Conservation (phyloP, 805 yeast genomes). For the Starmerella etchellsii region DNA sequence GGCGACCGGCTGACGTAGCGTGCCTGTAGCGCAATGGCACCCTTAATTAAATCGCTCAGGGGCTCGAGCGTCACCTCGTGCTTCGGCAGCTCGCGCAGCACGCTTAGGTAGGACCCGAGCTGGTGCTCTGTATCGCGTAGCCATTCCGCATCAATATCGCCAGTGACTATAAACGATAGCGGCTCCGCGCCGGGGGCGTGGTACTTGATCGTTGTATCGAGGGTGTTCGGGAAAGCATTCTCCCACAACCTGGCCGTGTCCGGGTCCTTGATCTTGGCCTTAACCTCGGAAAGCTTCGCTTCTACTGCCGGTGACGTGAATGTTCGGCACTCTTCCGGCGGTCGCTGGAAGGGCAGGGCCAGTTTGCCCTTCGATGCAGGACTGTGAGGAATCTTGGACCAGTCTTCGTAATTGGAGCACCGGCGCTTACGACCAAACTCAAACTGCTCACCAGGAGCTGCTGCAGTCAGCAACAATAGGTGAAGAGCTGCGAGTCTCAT, state of each 20-base stretch:
- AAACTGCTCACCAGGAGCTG: too few relatives aligned
- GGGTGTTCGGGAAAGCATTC: slow-evolving; percentile 73
- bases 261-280: slow-evolving; percentile 37
- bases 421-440: too few relatives aligned
- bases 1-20: slow-evolving; percentile 49
- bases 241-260: slow-evolving; percentile 68
- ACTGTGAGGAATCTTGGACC: slow-evolving; percentile 40
- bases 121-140: slow-evolving; percentile 78
- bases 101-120: slow-evolving; percentile 57
- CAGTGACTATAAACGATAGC: slow-evolving; percentile 71
- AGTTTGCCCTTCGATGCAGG: slow-evolving; percentile 49
- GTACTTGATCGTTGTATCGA: slow-evolving; percentile 79
- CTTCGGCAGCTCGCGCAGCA: slow-evolving; percentile 38
- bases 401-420: slow-evolving; percentile 55
- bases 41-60: slow-evolving; percentile 44
- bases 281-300: slow-evolving; percentile 40
- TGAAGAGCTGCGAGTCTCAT: too few relatives aligned
- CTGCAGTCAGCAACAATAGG: too few relatives aligned
- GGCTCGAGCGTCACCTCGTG: slow-evolving; percentile 8
- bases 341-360: slow-evolving; percentile 61
- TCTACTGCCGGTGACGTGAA: slow-evolving; percentile 55
- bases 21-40: slow-evolving; percentile 75
- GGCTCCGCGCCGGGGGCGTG: slow-evolving; percentile 34
- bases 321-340: slow-evolving; percentile 58
- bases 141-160: slow-evolving; percentile 93